Base-by-base conservation (phyloP, 257 asterid species). In the Craterostigma plantagineum region DNA sequence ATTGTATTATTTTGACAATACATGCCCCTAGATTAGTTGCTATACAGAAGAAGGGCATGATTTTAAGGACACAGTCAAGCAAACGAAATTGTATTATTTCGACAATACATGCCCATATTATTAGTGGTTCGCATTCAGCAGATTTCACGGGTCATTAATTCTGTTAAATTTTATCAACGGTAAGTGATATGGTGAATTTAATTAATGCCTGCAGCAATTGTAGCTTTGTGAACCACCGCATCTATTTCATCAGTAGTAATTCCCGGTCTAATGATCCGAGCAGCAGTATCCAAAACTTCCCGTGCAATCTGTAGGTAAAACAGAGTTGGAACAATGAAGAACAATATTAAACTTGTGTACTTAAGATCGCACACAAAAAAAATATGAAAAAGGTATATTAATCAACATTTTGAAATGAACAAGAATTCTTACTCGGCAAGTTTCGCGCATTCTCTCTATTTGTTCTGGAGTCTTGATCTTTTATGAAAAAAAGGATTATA, bases 281-380 rank as follows among this genome's bases (percentile, higher is more conserved):
- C 99, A 58, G 99, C 99, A 42, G 96, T 91, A 65, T 90, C 99
- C 65, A 90, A 51, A 62, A 83, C 95, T 65, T 90, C 92, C 61
- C 99, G 77, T 52, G 65, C 84, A 43, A 90, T 77, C 99, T 90
- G 91, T 49, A 66, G 33, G 10, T 18, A 33, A 14, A 10, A 27
- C 18, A 38, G 9, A 33, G 27, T 11, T 33, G 36, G 15, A 13
- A 14, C 8, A 34, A 38, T 43, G 16, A 40, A 61, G 48, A 54
- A 52, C 18, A 15, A 14, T 3, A 27, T 18, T 11, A 11, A 18
- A 45, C 10, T 16, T 16, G 3, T 1, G 16, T 40, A 8, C 10
- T 40, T 40, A 17, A n/a, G 16, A n/a, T 3, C 1, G 45, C 10
- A 41, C 5, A 36, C 12, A 16, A 9, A 11, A 42, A 42, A 11